These are phyloP conservation scores for Whalleya microplaca DNA, from an alignment of 2,329 filamentous ascomycete species.

Conservation along the genomic window DNA sequence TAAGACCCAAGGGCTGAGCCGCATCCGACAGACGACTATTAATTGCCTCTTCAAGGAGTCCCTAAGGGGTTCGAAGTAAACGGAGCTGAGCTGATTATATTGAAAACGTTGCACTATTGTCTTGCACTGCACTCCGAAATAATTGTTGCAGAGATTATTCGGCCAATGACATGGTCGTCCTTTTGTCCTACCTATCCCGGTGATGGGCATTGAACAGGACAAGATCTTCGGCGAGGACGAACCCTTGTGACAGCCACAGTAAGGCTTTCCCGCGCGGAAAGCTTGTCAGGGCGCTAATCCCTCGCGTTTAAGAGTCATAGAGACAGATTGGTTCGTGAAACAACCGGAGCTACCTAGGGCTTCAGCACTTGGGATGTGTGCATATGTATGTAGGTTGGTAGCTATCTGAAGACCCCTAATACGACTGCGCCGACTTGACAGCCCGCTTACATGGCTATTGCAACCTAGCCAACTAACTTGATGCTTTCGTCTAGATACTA, in stretches of 20 bases:
- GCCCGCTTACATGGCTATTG: not conserved
- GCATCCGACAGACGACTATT: not conserved
- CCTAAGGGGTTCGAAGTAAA: not conserved
- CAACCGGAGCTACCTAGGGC: not conserved
- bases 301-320: not conserved
- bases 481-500: not conserved
- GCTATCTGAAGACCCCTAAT: not conserved
- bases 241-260: not conserved
- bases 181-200: constrained; percentile 10
- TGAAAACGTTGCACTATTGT: not conserved
- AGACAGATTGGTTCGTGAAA: not conserved
- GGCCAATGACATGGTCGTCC: not conserved
- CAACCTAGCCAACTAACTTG: not conserved
- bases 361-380: not conserved
- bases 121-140: constrained; percentile 9
- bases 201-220: constrained; percentile 1
- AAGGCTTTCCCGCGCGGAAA: not conserved
- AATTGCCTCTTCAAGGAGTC: not conserved
- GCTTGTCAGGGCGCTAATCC: not conserved
- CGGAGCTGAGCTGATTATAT: not conserved
- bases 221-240: constrained; percentile 3
- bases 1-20: not conserved
- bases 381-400: not conserved
- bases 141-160: constrained; percentile 5
- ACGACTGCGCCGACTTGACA: not conserved